Evolutionary conservation across 306 rosid species (phyloP).

Genomic region (Astragalus glycyphyllos): DNA sequence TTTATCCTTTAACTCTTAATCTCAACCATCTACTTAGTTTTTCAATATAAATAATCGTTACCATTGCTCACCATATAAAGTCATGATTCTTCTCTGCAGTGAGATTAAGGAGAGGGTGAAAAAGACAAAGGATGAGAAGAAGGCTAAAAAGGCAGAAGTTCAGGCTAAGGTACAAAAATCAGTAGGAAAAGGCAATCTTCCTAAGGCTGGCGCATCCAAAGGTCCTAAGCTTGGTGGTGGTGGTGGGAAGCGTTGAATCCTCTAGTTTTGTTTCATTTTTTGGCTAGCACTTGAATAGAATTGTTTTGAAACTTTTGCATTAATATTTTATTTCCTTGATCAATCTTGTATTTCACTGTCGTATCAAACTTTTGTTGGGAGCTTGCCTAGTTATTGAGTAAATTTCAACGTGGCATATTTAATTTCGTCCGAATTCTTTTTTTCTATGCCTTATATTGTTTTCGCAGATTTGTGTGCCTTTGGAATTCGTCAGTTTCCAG

Average conservation of each 20-base stretch:
- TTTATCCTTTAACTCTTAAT: too few relatives aligned
- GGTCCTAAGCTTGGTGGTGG: conserved; percentile 95
- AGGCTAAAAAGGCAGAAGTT: conserved; percentile 83
- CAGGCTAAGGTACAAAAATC: conserved; percentile 61
- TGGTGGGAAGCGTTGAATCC: conserved; percentile 76
- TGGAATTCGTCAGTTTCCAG: background rate
- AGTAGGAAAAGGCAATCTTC: conserved; percentile 56
- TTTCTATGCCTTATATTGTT: background rate
- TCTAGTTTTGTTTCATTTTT: conserved; percentile 33
- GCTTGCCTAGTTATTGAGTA: conserved; percentile 15
- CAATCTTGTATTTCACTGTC: conserved; percentile 19
- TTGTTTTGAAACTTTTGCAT: conserved; percentile 33
- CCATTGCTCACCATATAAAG: background rate
- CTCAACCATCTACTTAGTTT: background rate
- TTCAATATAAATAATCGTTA: background rate
- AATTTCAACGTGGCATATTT: conserved; percentile 13
- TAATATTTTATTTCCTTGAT: conserved; percentile 39
- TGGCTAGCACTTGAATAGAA: conserved; percentile 36
- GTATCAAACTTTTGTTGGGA: conserved; percentile 25
- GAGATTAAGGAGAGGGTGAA: conserved; percentile 89
- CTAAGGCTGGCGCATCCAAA: conserved; percentile 73
- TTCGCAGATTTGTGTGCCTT: background rate
- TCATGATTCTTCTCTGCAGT: conserved; percentile 42
- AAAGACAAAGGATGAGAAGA: conserved; percentile 90
- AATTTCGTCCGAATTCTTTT: background rate